phyloP scores from a whole-genome alignment of 2,329 filamentous ascomycete species.

The Amauroascus niger region DNA sequence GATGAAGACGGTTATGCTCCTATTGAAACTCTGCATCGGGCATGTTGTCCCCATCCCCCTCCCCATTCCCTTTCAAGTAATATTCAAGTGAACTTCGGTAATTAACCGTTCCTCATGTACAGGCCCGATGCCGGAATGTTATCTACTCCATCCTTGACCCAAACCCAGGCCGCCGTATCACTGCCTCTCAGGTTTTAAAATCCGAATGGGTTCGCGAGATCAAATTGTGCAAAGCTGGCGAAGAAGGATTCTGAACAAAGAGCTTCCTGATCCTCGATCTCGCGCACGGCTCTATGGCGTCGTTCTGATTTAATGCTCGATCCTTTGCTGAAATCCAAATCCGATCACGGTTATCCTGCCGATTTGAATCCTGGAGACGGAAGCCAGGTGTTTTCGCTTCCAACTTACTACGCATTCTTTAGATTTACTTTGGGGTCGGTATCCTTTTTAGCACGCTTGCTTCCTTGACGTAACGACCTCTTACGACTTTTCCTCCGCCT shows the following conservation, averaged over 20 bases:
- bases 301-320: neutral
- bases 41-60: constrained; percentile 44
- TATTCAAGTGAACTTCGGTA: constrained; percentile 10
- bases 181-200: constrained; percentile 90
- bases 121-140: constrained; percentile 96
- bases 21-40: constrained; percentile 88
- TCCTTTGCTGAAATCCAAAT: neutral
- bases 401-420: neutral
- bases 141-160: constrained; percentile 98
- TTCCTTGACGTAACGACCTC: neutral
- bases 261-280: neutral
- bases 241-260: constrained; percentile 66
- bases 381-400: neutral
- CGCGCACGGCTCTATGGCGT: neutral
- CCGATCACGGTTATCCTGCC: neutral
- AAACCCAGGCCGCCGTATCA: constrained; percentile 83
- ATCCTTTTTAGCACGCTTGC: neutral
- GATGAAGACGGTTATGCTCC: constrained; percentile 94
- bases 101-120: constrained; percentile 15
- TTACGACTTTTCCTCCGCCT: constrained; percentile 3
- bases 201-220: constrained; percentile 98
- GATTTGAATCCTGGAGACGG: neutral
- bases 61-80: neutral
- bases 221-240: constrained; percentile 89
- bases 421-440: neutral